phyloP scores from a whole-genome alignment of 2,329 filamentous ascomycete species.

The Elsinoe arachidis region DNA sequence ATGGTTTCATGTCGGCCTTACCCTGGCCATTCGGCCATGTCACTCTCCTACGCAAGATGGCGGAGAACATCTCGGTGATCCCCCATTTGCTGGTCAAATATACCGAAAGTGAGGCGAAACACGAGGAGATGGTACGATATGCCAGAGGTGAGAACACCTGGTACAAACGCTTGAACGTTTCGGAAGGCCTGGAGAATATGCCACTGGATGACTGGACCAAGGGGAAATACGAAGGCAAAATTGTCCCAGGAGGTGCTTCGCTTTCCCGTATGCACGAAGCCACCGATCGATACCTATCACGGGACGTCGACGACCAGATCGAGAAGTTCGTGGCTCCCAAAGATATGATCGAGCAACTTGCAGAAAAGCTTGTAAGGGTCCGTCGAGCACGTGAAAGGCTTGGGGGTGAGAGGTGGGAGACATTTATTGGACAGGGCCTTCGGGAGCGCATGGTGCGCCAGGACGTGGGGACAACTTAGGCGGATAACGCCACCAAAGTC shows the following conservation, averaged over 20 bases:
- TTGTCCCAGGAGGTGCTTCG: conserved; percentile 34
- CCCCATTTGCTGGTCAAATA: conserved; percentile 45
- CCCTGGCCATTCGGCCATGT: conserved; percentile 37
- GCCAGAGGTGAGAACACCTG: conserved; percentile 41
- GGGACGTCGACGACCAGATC: conserved; percentile 30
- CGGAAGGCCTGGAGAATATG: conserved; percentile 37
- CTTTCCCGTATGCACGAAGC: conserved; percentile 38
- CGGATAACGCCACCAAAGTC: too few species aligned
- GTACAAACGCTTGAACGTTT: conserved; percentile 44
- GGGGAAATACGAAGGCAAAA: conserved; percentile 31
- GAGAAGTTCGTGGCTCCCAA: conserved; percentile 39
- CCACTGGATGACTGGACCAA: conserved; percentile 40
- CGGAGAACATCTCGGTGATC: conserved; percentile 42
- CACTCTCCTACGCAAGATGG: conserved; percentile 34
- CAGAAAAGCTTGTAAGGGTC: conserved; percentile 40
- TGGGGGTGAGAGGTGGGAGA: conserved; percentile 27
- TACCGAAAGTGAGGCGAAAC: conserved; percentile 42
- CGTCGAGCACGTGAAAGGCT: conserved; percentile 33
- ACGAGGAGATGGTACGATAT: conserved; percentile 39
- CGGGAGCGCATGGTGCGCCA: neutral
- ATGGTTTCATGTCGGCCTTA: conserved; percentile 40
- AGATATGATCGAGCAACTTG: conserved; percentile 37
- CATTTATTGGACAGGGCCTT: conserved; percentile 22
- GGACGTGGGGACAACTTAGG: neutral
- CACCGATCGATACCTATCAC: conserved; percentile 32